Conservation (phyloP, 768 basidiomycete species). For the Rhodosporidiobolus sp. region DNA sequence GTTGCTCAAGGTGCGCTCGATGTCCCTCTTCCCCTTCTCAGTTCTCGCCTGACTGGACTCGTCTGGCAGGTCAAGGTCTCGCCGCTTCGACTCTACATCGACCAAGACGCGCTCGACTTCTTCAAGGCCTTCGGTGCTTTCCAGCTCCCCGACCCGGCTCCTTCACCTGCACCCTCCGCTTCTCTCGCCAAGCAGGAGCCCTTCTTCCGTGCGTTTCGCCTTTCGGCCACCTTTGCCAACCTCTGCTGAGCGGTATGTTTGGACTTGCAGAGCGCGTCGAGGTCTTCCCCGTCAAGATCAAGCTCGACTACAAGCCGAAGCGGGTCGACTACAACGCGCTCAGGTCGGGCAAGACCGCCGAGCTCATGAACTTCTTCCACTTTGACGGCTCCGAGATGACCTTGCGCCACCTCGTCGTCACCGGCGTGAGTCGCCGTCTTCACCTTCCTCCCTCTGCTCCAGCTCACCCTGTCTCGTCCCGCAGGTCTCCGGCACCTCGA, state of each 20-base stretch:
- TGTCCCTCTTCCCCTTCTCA: not conserved
- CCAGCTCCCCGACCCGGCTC: slow-evolving; percentile 59
- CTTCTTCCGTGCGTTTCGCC: slow-evolving; percentile 65
- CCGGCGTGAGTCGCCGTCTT: slow-evolving; percentile 64
- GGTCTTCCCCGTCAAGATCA: slow-evolving; percentile 89
- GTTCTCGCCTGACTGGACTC: not conserved
- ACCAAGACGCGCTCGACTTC: slow-evolving; percentile 98
- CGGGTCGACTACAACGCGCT: slow-evolving; percentile 91
- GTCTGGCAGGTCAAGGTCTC: slow-evolving; percentile 72
- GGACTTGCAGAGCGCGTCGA: slow-evolving; percentile 94
- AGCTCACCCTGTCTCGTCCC: not conserved
- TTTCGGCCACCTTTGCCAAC: no score
- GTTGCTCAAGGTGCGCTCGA: slow-evolving; percentile 15
- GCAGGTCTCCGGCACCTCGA: slow-evolving; percentile 88
- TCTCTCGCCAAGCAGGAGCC: slow-evolving; percentile 59
- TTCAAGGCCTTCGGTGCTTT: slow-evolving; percentile 95
- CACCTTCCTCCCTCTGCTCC: not conserved
- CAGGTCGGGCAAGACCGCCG: slow-evolving; percentile 84
- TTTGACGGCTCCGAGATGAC: slow-evolving; percentile 99
- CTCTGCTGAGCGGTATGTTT: no score
- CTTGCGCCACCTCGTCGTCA: slow-evolving; percentile 81
- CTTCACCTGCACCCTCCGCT: slow-evolving; percentile 48
- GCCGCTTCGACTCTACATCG: slow-evolving; percentile 86
- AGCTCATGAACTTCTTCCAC: slow-evolving; percentile 99
- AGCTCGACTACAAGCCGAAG: slow-evolving; percentile 97